Evolutionary conservation across 768 basidiomycete species (phyloP), one percentile per base, ranked within the genome.

Genomic region (Inosperma sp.): DNA sequence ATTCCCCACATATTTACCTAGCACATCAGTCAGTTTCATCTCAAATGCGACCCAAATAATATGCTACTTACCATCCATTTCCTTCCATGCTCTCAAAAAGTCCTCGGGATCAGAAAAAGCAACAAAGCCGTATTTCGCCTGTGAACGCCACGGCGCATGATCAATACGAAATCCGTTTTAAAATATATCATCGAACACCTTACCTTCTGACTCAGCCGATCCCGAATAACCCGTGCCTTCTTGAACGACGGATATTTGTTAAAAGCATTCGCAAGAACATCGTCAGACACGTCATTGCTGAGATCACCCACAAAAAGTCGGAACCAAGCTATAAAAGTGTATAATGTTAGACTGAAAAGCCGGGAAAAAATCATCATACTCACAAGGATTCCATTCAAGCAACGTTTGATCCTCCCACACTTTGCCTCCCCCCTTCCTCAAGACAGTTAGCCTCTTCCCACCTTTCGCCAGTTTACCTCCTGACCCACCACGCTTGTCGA

Each of bases 21-120:
- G 48, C 33, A 37, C 7, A 42, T 60, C 10, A 55, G 40, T 53
- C 21, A 52, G 47, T 21, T 16, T 12, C n/a, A 13, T 44, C 45
- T 31, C 23, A 27, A 45, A 23, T 19, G 22, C 2, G 49, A 48
- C 25, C 25, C 29, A 30, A 12, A 33, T 7, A n/a, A 23, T 25
- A 44, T 3, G 33, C 35, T 1, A 65, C 87, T 29, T 59, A 90
- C 94, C 95, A 67, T 97, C 93, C 94, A 96, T 98, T 68, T 98
- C 94, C 66, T 97, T 97, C 95, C 95, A 99, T 14, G 95, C 95
- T 64, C 84, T 94, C 50, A 99, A 67, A 68, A 98, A 97, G 66
- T 99, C 96, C 69, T 99, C 96, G 0, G 96, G 96, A 63, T 98
- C 96, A 36, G 89, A 91, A 69, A 98, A 99, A 1, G 92, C 92